Percentiles rank a stretch among this genome's conserved stretches.
Evolutionary conservation across 306 rosid genomes (phyloP).

Genomic region (Ammopiptanthus mongolicus): DNA sequence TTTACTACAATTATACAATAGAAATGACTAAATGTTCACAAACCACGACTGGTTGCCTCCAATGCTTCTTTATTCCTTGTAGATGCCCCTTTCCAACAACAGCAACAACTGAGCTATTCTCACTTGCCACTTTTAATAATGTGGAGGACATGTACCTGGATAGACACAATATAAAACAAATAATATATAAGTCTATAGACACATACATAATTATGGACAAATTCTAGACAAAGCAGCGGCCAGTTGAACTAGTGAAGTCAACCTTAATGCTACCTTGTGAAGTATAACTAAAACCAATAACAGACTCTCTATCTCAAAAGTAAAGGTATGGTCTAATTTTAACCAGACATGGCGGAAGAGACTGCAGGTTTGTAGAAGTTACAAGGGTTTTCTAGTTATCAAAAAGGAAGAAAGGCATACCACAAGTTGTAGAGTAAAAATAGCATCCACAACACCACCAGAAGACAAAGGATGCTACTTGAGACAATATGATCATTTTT

Average conservation of each 20-base stretch:
- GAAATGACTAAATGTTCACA: slow-evolving; percentile 24
- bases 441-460: background rate
- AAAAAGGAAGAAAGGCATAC: background rate
- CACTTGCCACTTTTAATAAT: slow-evolving; percentile 60
- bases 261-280: background rate
- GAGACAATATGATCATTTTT: background rate
- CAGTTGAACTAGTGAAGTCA: background rate
- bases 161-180: background rate
- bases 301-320: background rate
- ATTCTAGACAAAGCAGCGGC: background rate
- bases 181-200: background rate
- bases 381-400: background rate
- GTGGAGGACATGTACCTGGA: slow-evolving; percentile 82
- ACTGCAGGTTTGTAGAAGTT: background rate
- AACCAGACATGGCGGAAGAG: background rate
- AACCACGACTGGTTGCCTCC: slow-evolving; percentile 87
- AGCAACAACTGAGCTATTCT: slow-evolving; percentile 69
- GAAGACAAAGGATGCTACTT: slow-evolving; percentile 4
- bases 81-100: slow-evolving; percentile 96
- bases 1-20: background rate
- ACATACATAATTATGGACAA: background rate
- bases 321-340: background rate
- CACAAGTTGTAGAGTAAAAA: background rate
- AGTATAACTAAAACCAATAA: background rate
- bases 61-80: slow-evolving; percentile 78